These are phyloP conservation scores for Fomitopsis serialis DNA, from an alignment of 768 basidiomycete genomes.

Conservation along the genomic window DNA sequence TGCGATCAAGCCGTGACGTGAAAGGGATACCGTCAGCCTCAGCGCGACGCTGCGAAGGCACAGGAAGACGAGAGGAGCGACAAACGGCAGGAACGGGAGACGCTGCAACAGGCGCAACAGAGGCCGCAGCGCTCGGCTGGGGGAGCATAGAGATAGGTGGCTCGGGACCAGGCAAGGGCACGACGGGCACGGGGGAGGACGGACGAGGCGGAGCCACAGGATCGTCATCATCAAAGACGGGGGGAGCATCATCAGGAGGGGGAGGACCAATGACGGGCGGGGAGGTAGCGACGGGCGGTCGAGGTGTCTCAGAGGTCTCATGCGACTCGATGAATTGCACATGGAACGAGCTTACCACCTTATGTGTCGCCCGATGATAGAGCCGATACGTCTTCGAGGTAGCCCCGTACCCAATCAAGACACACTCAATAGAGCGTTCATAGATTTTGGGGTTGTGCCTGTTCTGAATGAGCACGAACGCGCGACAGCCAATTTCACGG, in stretches of 20 bases:
- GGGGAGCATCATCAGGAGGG: neutral
- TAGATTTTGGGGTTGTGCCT: slow-evolving; percentile 20
- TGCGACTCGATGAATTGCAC: slow-evolving; percentile 20
- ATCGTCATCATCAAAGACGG: neutral
- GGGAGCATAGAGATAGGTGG: too few relatives aligned
- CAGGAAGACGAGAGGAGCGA: neutral
- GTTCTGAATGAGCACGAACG: too few relatives aligned
- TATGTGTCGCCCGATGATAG: slow-evolving; percentile 9
- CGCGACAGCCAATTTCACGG: slow-evolving; percentile 20
- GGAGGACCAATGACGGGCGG: slow-evolving; percentile 3
- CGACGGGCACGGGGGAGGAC: neutral
- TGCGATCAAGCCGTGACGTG: neutral
- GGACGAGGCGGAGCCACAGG: neutral
- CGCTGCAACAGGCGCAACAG: neutral
- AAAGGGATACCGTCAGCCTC: slow-evolving; percentile 4
- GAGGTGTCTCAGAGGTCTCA: neutral
- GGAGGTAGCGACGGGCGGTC: neutral
- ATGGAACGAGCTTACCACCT: slow-evolving; percentile 12
- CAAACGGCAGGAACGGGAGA: neutral
- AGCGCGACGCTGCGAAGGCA: slow-evolving; percentile 10
- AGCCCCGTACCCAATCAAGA: slow-evolving; percentile 19
- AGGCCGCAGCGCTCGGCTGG: too few relatives aligned
- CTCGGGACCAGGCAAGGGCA: neutral
- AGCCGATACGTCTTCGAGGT: slow-evolving; percentile 21
- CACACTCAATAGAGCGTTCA: slow-evolving; percentile 13